phyloP scores from a whole-genome alignment of 495 filamentous ascomycete genomes.

The Xylaria curta region DNA sequence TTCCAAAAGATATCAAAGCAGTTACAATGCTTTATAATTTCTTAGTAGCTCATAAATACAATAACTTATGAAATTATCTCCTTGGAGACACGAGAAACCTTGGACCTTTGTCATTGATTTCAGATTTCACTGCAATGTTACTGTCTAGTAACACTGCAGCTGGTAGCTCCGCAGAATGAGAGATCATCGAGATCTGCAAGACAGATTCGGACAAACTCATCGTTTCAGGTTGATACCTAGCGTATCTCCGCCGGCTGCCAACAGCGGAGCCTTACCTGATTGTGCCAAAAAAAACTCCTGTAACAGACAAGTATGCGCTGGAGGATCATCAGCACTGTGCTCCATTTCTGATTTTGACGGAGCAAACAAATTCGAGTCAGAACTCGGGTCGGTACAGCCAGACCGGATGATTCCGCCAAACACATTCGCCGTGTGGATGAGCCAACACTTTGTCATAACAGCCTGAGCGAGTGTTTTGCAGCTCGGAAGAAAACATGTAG shows the following conservation, averaged over 20 bases:
- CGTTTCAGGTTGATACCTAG: conserved; percentile 18
- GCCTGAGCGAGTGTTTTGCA: not conserved
- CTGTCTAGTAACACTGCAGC: not conserved
- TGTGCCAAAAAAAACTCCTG: not conserved
- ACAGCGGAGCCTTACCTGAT: conserved; percentile 11
- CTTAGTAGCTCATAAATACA: not conserved
- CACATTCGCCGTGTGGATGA: not conserved
- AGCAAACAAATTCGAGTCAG: conserved; percentile 9
- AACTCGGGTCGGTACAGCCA: not conserved
- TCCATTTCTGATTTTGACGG: conserved; percentile 1
- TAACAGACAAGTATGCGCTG: not conserved
- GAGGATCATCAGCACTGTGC: not conserved
- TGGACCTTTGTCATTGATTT: not conserved
- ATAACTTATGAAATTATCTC: not conserved
- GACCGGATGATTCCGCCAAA: not conserved
- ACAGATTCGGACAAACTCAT: conserved; percentile 10
- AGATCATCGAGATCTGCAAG: conserved; percentile 17
- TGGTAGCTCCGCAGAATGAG: conserved; percentile 19
- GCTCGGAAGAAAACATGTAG: not conserved
- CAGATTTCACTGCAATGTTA: not conserved
- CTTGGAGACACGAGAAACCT: not conserved
- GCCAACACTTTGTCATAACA: not conserved
- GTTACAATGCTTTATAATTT: not conserved
- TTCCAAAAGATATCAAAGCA: not conserved
- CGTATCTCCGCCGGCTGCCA: not conserved